phyloP scores from a whole-genome alignment of 208 protist genomes.

The Leishmania lainsoni region DNA sequence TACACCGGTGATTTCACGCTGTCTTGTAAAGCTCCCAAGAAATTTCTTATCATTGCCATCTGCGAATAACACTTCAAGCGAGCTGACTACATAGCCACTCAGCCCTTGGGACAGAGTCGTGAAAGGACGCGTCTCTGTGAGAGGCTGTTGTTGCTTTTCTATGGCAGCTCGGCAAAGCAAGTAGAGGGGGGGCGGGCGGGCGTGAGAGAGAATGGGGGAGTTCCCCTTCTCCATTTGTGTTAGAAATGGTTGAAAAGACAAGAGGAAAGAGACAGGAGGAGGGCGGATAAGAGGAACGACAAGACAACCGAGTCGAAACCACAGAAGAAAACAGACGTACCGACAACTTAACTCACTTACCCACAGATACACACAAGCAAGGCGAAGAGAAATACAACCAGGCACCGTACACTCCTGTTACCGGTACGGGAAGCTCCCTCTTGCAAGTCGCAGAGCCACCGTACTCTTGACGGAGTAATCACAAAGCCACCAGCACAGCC shows the following conservation, averaged over 20 bases:
- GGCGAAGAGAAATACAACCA: neutral
- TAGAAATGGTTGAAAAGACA: neutral
- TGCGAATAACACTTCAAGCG: neutral
- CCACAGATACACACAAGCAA: neutral
- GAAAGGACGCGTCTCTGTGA: neutral
- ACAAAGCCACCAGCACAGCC: neutral
- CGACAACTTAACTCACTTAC: neutral
- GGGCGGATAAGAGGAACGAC: neutral
- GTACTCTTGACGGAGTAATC: neutral
- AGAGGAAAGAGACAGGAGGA: neutral
- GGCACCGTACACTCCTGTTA: neutral
- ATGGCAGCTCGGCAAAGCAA: neutral
- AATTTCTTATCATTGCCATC: neutral
- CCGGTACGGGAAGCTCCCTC: neutral
- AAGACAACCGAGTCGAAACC: neutral
- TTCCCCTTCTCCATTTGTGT: too few relatives aligned
- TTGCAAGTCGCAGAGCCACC: neutral
- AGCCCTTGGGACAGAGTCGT: neutral
- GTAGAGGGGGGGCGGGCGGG: too few relatives aligned
- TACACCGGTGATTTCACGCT: neutral
- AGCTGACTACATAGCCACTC: neutral
- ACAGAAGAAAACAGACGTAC: neutral
- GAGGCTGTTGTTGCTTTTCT: neutral
- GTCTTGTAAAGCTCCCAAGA: neutral
- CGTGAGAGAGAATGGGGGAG: neutral